phyloP scores from a whole-genome alignment of 345 rosid species.

The Eucalyptus curtisii region DNA sequence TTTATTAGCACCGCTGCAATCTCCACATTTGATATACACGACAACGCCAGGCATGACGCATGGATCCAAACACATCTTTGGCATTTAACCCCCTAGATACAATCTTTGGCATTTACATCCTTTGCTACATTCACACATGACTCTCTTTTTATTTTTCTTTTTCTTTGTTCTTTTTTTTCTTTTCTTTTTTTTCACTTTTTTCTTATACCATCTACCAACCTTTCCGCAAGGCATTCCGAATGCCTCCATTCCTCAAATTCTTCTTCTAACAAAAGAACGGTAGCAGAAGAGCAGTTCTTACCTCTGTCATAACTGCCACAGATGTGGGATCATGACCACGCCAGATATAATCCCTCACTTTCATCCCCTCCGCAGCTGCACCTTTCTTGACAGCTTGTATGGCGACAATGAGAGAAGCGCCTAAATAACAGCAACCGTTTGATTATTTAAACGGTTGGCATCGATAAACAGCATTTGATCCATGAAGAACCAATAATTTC shows the following conservation, averaged over 20 bases:
- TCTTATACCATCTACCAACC: background rate
- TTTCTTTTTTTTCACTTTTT: background rate
- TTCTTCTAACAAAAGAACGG: background rate
- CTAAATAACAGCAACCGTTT: conserved; percentile 15
- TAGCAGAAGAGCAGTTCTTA: conserved; percentile 1
- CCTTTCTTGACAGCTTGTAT: conserved; percentile 95
- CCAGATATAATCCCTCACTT: conserved; percentile 78
- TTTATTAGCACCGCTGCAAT: background rate
- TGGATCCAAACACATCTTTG: background rate
- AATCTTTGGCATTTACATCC: background rate
- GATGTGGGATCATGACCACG: conserved; percentile 99
- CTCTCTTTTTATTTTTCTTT: background rate
- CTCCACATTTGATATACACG: background rate
- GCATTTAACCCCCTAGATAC: background rate
- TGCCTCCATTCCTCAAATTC: background rate
- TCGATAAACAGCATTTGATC: background rate
- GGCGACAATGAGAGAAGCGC: conserved; percentile 94
- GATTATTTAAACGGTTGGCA: background rate
- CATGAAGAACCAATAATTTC: background rate
- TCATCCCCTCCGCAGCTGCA: conserved; percentile 97
- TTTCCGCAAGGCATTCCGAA: background rate
- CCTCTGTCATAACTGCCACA: conserved; percentile 99
- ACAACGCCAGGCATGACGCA: background rate
- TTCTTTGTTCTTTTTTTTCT: rapidly evolving
- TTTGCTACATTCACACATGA: background rate